Percentiles rank a stretch among this genome's conserved stretches.
These are phyloP conservation scores for Coemansia sp. DNA, from an alignment of 192 early-diverging fungal species.

Conservation along the genomic window DNA sequence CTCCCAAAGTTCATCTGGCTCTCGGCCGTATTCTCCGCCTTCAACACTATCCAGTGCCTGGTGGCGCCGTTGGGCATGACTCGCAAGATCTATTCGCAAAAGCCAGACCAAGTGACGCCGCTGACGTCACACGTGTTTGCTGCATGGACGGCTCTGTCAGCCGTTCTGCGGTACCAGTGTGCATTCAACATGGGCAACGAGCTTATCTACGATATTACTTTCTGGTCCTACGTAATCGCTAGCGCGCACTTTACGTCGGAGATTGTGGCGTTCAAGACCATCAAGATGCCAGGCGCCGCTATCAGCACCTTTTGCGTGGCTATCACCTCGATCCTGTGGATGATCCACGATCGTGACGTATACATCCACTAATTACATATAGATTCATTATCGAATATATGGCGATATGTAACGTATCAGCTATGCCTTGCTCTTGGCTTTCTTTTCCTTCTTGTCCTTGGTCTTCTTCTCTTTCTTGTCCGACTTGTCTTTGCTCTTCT, in stretches of 20 bases:
- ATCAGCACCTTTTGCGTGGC: slow-evolving; percentile 67
- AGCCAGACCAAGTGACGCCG: slow-evolving; percentile 65
- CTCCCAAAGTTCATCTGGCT: slow-evolving; percentile 75
- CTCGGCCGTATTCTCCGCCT: slow-evolving; percentile 70
- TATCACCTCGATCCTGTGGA: slow-evolving; percentile 54
- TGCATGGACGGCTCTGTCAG: slow-evolving; percentile 81
- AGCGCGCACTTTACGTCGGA: slow-evolving; percentile 68
- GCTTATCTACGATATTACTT: slow-evolving; percentile 42
- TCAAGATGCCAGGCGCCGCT: slow-evolving; percentile 62
- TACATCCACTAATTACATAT: slow-evolving; percentile 21
- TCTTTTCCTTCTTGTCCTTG: slow-evolving; percentile 9
- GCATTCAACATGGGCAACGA: slow-evolving; percentile 77
- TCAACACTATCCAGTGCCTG: slow-evolving; percentile 86
- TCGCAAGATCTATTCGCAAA: slow-evolving; percentile 66
- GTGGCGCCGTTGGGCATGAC: slow-evolving; percentile 70
- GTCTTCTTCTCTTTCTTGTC: slow-evolving; percentile 1
- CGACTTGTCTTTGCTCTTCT: slow-evolving; percentile 11
- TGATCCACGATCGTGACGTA: slow-evolving; percentile 45
- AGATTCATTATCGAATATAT: neutral
- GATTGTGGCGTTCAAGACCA: slow-evolving; percentile 60
- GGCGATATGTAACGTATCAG: neutral
- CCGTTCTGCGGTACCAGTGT: slow-evolving; percentile 78
- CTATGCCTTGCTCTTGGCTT: neutral
- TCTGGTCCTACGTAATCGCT: slow-evolving; percentile 73
- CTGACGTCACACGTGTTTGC: slow-evolving; percentile 83